Evolutionary conservation across 2,329 filamentous ascomycete genomes (phyloP).

Genomic region (Calonectria hawksworthii): DNA sequence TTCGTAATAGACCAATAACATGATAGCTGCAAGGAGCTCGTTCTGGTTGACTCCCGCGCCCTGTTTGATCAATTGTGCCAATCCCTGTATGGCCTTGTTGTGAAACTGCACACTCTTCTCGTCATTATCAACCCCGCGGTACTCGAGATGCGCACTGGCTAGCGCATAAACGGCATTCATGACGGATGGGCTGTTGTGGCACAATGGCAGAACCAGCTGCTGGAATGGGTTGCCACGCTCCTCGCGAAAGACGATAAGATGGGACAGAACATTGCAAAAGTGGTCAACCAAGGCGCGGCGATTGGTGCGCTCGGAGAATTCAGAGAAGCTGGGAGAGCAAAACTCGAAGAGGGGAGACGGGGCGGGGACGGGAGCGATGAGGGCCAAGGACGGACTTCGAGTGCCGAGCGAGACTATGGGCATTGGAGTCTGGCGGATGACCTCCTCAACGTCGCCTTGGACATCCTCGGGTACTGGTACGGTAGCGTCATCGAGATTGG

Average conservation of each 20-base stretch:
- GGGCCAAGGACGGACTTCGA: constrained; percentile 42
- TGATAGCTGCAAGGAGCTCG: constrained; percentile 72
- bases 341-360: constrained; percentile 63
- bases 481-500: constrained; percentile 38
- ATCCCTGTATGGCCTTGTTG: constrained; percentile 69
- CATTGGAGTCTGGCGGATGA: constrained; percentile 39
- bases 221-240: constrained; percentile 75
- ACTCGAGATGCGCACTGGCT: constrained; percentile 86
- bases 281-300: constrained; percentile 71
- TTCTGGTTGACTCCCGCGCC: constrained; percentile 65
- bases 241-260: constrained; percentile 75
- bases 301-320: constrained; percentile 68
- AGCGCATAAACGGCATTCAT: constrained; percentile 90
- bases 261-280: constrained; percentile 74
- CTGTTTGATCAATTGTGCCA: constrained; percentile 69
- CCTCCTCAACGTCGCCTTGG: constrained; percentile 48
- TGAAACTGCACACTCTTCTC: constrained; percentile 73
- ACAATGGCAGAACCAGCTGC: constrained; percentile 73
- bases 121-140: constrained; percentile 64
- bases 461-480: constrained; percentile 34
- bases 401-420: constrained; percentile 35
- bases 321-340: constrained; percentile 65
- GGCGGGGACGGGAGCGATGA: constrained; percentile 41
- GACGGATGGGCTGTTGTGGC: constrained; percentile 69
- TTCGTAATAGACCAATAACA: constrained; percentile 74